These are phyloP conservation scores for Ceratonia siliqua DNA, from an alignment of 306 rosid species.

Conservation along the genomic window DNA sequence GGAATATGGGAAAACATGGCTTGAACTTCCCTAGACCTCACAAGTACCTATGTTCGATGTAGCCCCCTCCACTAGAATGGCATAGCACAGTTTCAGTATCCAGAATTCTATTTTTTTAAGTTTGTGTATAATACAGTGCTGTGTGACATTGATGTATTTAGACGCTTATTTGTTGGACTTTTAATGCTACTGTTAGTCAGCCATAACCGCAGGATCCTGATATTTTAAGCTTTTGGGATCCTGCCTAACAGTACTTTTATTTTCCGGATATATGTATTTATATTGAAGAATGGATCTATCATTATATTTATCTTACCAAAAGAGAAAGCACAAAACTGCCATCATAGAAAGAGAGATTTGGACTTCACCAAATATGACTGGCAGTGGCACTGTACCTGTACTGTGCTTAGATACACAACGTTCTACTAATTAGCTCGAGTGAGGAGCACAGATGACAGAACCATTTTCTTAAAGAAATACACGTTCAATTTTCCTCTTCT, in stretches of 20 bases:
- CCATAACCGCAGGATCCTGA: neutral
- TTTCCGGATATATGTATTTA: neutral
- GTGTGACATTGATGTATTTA: neutral
- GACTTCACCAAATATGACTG: too few species aligned
- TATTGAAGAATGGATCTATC: neutral
- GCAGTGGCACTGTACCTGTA: too few species aligned
- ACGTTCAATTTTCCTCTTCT: too few species aligned
- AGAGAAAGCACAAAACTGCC: neutral
- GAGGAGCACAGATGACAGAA: too few species aligned
- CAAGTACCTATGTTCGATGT: neutral
- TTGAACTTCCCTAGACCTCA: neutral
- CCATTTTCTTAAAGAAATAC: too few species aligned
- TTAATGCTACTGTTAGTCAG: constrained; percentile 10
- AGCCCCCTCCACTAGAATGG: constrained; percentile 20
- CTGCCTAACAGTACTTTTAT: neutral
- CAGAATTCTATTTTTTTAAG: neutral
- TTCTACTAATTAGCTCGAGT: too few species aligned
- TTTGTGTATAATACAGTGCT: constrained; percentile 26
- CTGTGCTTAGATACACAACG: too few species aligned
- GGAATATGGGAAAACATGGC: constrained; percentile 25
- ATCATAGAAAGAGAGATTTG: too few species aligned
- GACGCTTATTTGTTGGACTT: constrained; percentile 10
- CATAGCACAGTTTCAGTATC: constrained; percentile 7
- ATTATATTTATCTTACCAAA: neutral
- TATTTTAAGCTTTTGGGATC: neutral